Base-by-base conservation (phyloP, 768 basidiomycete species). In the Mycena alexandri region DNA sequence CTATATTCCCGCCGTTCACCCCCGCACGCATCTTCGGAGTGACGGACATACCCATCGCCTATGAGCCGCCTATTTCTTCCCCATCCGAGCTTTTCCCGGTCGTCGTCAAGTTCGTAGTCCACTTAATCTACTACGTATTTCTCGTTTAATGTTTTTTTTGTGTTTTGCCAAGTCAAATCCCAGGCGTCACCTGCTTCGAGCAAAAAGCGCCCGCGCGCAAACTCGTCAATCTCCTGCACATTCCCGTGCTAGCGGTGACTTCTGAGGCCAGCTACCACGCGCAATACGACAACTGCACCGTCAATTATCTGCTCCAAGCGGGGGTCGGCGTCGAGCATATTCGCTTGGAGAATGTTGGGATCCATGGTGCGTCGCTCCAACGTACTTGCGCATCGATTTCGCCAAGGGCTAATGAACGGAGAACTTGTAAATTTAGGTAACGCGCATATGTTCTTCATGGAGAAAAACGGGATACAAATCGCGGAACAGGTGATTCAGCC, bases 361-460 rank as follows among this genome's bases (percentile, higher is more conserved):
- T 82, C 25, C 66, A 71, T 29, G 70, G 70, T 64, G 14, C 5
- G 65, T 38, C n/a, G 5, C 19, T 21, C 43, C 13, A 19, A 52
- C n/a, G n/a, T n/a, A n/a, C 5, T 38, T 34, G 16, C 22, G 42
- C 24, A 8, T 6, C 1, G 22, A 17, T 14, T 24, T 1, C 9
- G 21, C 10, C 17, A 11, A 8, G 29, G 19, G 29, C 14, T 67
- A 34, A 62, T 22, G 16, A 19, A 22, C n/a, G n/a, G n/a, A n/a
- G n/a, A n/a, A n/a, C n/a, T n/a, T n/a, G n/a, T n/a, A n/a, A n/a
- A n/a, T 13, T 63, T 54, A 61, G 81, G 81, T 36, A 82, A 82
- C 52, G 81, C 74, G 16, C 81, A 82, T 61, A 78, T 82, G 78
- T 74, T 82, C 53, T 81, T 82, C 65, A 81, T 82, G 80, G 81